Evolutionary conservation across 1,284 basidiomycete genomes (phyloP).

Genomic region (Cryptococcus wingfieldii): DNA sequence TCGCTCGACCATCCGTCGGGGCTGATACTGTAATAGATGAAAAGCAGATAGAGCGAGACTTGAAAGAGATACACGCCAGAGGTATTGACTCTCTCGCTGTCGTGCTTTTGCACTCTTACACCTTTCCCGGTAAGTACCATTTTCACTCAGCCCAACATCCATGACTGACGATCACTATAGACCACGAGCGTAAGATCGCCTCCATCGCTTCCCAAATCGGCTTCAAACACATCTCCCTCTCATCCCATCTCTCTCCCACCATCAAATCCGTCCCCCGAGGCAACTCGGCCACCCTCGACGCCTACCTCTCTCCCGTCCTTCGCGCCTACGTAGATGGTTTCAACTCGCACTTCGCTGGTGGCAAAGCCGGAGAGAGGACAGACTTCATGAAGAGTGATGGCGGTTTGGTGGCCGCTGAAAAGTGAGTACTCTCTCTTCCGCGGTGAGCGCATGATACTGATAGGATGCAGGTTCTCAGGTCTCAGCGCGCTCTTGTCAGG

Average conservation of each 20-base stretch:
- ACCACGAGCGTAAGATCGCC: slow-evolving; percentile 21
- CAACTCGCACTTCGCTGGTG: slow-evolving; percentile 36
- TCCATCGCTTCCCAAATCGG: slow-evolving; percentile 20
- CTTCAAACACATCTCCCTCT: slow-evolving; percentile 32
- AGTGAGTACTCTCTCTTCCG: slow-evolving; percentile 21
- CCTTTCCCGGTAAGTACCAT: slow-evolving; percentile 13
- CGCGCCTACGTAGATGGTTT: slow-evolving; percentile 50
- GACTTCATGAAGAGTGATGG: slow-evolving; percentile 49
- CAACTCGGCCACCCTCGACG: slow-evolving; percentile 53
- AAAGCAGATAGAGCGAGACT: slow-evolving; percentile 10
- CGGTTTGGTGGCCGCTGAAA: slow-evolving; percentile 29
- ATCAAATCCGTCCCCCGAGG: slow-evolving; percentile 51
- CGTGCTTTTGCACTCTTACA: slow-evolving; percentile 26
- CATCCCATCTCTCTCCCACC: slow-evolving; percentile 15
- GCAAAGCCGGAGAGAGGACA: slow-evolving; percentile 22
- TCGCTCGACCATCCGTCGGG: no score
- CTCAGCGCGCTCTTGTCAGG: slow-evolving; percentile 37
- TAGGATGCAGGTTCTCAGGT: slow-evolving; percentile 20
- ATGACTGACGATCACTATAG: not conserved
- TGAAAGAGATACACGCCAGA: slow-evolving; percentile 15
- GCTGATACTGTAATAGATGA: no score
- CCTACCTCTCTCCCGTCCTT: slow-evolving; percentile 54
- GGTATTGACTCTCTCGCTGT: slow-evolving; percentile 24
- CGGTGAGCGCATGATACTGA: not conserved
- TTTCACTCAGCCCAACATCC: not conserved